Evolutionary conservation across 2,329 filamentous ascomycete genomes (phyloP).

Genomic region (Stromatinia cepivora): DNA sequence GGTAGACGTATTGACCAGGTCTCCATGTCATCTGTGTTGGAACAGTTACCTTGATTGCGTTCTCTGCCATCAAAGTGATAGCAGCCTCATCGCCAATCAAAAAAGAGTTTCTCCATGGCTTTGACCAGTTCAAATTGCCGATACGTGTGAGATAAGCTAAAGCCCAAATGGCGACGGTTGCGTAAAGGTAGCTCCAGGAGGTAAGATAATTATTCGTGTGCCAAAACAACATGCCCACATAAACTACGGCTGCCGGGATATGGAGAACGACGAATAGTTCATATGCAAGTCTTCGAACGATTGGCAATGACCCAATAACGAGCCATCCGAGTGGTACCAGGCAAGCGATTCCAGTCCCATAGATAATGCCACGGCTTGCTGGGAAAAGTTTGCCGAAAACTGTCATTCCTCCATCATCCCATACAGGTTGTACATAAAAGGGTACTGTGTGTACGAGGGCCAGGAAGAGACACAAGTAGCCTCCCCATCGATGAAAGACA

Average conservation of each 20-base stretch:
- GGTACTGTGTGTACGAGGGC: conserved; percentile 83
- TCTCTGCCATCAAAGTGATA: conserved; percentile 85
- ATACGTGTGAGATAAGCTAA: conserved; percentile 72
- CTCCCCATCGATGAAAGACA: conserved; percentile 89
- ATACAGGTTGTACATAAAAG: conserved; percentile 86
- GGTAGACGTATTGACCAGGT: conserved; percentile 91
- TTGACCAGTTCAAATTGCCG: conserved; percentile 87
- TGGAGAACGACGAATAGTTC: conserved; percentile 84
- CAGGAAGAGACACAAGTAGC: conserved; percentile 81
- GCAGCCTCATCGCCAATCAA: conserved; percentile 89
- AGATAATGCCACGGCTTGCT: conserved; percentile 66
- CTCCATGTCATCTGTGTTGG: conserved; percentile 91
- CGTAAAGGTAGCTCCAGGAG: conserved; percentile 86
- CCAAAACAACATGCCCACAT: conserved; percentile 88
- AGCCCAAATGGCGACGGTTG: conserved; percentile 76
- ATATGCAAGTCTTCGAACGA: conserved; percentile 75
- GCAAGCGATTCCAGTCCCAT: conserved; percentile 82
- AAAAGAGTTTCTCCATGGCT: conserved; percentile 76
- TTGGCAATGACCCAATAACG: conserved; percentile 79
- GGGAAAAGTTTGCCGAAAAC: conserved; percentile 72
- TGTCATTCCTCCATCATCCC: conserved; percentile 72
- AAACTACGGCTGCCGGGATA: conserved; percentile 76
- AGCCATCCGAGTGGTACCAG: conserved; percentile 80
- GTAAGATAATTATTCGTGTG: conserved; percentile 90
- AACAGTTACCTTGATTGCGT: conserved; percentile 93